Evolutionary conservation across 257 asterid species (phyloP), one percentile per base, ranked within the genome.

Genomic region (Solanum verrucosum): DNA sequence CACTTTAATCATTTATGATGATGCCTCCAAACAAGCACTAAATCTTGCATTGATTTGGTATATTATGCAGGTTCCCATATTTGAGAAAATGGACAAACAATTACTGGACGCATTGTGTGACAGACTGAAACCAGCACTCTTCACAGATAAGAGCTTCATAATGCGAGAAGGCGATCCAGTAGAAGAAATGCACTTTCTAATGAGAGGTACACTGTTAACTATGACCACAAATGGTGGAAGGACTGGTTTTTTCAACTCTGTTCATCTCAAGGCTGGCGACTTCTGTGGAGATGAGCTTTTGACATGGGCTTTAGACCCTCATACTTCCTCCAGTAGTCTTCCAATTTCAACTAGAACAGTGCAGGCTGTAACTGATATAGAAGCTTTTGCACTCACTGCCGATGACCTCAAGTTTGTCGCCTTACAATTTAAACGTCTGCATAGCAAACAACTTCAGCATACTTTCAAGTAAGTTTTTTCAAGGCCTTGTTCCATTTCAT

Each of bases 271-370:
- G 35, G 52, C 60, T 49, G 89, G 89, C 10, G 81, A 87, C 14
- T 87, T 79, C 63, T 65, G 71, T 79, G 89, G 89, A 40, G 38
- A 79, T n/a, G 89, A 79, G 75, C 87, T 87, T n/a, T 3, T 87
- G 10, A 14, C 38, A 6, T 79, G 87, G 89, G 89, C 83, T 35
- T 63, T 87, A 9, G n/a, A n/a, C n/a, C n/a, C n/a, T n/a, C 1
- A 63, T 23, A 7, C 59, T 5, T 56, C 65, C 18, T 77, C 74
- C 38, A 70, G 77, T 38, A 65, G 25, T 84, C 56, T 78, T 25
- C 86, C 89, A 5, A n/a, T 38, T 11, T 87, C 89, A 7, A 79
- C 86, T 15, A 77, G 86, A 59, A 63, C 82, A 18, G 86, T 63
- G 10, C 18, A 29, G 10, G 52, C 89, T 59, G 42, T 18, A 16